Base-by-base conservation (phyloP, 495 filamentous ascomycete species). In the Aspergillus avenaceus region DNA sequence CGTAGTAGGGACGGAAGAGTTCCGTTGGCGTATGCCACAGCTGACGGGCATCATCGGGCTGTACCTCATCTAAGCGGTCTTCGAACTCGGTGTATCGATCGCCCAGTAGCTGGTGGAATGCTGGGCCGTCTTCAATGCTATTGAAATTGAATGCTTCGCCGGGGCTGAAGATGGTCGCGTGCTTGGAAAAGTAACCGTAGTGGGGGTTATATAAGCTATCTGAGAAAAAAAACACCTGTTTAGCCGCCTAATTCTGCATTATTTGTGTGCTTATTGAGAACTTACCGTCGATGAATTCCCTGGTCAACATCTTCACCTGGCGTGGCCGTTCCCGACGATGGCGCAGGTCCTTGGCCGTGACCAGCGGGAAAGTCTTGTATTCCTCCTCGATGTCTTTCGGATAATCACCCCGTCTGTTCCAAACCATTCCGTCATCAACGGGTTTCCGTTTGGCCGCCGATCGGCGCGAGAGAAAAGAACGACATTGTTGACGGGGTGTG, bases 11-110 rank as follows among this genome's bases (percentile, higher is more conserved):
- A 45, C 87, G 81, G 69, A 99, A 99, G 0, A 99, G 80, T 69
- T 99, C 93, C 0, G 93, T 99, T 1, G 93, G 93, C 3, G 93
- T 99, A 66, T 97, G 95, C 93, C 93, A 99, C 28, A 99, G 76
- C 73, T 99, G 93, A 2, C 93, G 82, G 24, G 89, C 84, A 4
- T 85, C 79, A 58, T 95, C 87, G 9, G 71, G 76, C 0, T 82
- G 65, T 34, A 73, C 72, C 27, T 75, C 79, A 57, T 99, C 93
- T 16, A 99, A 77, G 21, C 73, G 69, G 67, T 99, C 88, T 66
- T 99, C 93, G 62, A 97, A 97, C 58, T 86, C 80, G 16, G 79
- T 85, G 62, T 97, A 99, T 21, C 88, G 81, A 29, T 87, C 69
- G 0, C 88, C 86, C 1, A 99, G 73, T 42, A 85, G 62, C 22